Evolutionary conservation across 2,329 filamentous ascomycete species (phyloP).

Genomic region (Ophiostoma sp.): DNA sequence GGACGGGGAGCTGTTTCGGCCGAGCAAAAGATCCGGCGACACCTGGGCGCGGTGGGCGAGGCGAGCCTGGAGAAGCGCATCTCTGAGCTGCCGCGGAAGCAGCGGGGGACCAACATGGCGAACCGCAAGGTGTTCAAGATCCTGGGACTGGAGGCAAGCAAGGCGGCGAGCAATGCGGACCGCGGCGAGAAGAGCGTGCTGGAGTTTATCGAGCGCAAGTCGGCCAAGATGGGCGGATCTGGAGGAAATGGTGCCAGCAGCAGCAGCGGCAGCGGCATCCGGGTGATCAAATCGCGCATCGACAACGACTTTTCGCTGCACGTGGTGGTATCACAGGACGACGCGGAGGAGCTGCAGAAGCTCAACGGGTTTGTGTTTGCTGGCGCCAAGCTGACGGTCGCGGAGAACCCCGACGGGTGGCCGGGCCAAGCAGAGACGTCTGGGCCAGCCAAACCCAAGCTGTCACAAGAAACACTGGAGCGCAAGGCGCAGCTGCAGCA

Average conservation of each 20-base stretch:
- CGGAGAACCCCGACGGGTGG: conserved; percentile 41
- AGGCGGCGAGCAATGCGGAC: conserved; percentile 60
- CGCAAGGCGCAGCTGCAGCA: conserved; percentile 63
- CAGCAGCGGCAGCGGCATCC: conserved; percentile 48
- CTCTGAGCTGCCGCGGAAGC: conserved; percentile 28
- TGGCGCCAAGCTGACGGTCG: conserved; percentile 54
- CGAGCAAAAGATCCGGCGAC: conserved; percentile 29
- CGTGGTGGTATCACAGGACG: conserved; percentile 60
- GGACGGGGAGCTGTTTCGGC: conserved; percentile 11
- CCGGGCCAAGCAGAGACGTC: conserved; percentile 31
- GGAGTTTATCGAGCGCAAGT: conserved; percentile 66
- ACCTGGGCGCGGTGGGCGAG: conserved; percentile 33
- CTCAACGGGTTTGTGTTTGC: conserved; percentile 66
- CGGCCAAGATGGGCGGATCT: conserved; percentile 48
- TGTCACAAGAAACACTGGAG: conserved; percentile 52
- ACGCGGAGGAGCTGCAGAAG: conserved; percentile 59
- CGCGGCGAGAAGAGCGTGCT: conserved; percentile 62
- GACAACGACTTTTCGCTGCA: conserved; percentile 62
- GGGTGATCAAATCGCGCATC: conserved; percentile 67
- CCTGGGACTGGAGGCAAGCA: conserved; percentile 62
- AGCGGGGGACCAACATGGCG: conserved; percentile 27
- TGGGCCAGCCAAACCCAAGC: conserved; percentile 29
- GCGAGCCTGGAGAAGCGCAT: conserved; percentile 29
- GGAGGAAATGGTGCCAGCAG: too few species aligned
- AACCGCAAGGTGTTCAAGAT: conserved; percentile 45